A percentile compares a stretch with the other conserved stretches of the same genome.
Evolutionary conservation across 257 asterid genomes (phyloP).

Genomic region (Catharanthus roseus): DNA sequence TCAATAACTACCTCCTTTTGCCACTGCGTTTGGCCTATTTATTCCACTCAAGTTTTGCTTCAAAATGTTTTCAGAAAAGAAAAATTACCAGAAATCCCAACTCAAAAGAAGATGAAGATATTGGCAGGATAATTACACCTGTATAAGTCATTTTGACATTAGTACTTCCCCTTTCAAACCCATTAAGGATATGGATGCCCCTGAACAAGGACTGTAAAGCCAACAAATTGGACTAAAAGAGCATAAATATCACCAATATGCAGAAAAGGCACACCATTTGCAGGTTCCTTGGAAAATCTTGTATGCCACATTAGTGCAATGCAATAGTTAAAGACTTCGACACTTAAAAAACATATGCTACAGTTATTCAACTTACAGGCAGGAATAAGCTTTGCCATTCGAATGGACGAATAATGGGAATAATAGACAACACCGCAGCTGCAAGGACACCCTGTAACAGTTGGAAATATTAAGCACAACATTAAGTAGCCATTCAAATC

Average conservation of each 20-base stretch:
- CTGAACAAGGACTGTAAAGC: background rate
- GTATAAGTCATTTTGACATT: background rate
- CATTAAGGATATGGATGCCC: background rate
- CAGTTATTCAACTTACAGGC: conserved; percentile 59
- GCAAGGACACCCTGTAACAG: conserved; percentile 73
- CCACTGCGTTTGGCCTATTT: background rate
- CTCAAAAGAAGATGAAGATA: conserved; percentile 1
- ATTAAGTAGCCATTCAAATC: background rate
- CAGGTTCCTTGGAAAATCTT: background rate
- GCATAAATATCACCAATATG: background rate
- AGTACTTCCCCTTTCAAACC: background rate
- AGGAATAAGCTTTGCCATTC: conserved; percentile 98
- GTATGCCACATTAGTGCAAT: conserved; percentile 2
- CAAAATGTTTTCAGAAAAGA: background rate
- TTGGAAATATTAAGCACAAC: background rate
- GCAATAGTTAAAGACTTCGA: conserved; percentile 4
- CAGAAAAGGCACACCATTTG: background rate
- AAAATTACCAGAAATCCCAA: background rate
- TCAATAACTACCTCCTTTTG: background rate
- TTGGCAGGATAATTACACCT: background rate
- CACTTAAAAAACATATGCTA: conserved; percentile 16
- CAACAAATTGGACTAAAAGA: background rate
- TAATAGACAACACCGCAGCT: conserved; percentile 72
- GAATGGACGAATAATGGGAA: conserved; percentile 90
- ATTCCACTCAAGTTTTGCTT: background rate